A percentile compares a stretch with the other conserved stretches of the same genome.
phyloP scores from a whole-genome alignment of 208 protist species.

The Trichomonas vaginalis region DNA sequence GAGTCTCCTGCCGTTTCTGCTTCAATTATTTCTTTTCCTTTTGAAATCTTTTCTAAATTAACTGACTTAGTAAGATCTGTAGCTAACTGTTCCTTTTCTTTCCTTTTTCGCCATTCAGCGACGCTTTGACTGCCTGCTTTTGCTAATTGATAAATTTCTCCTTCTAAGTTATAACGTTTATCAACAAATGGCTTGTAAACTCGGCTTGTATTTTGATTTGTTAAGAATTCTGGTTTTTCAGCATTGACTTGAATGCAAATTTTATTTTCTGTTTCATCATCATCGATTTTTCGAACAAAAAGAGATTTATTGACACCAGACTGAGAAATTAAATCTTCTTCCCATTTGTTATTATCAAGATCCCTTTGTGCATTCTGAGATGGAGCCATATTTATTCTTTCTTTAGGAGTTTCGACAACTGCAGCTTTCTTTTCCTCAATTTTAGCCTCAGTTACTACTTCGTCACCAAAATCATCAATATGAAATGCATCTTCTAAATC shows the following conservation, averaged over 20 bases:
- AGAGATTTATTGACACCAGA: background rate
- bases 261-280: background rate
- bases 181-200: background rate
- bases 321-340: background rate
- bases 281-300: background rate
- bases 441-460: background rate
- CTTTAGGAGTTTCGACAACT: background rate
- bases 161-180: background rate
- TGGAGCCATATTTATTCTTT: background rate
- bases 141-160: background rate
- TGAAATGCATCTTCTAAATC: background rate
- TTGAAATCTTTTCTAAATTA: background rate
- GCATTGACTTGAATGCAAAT: background rate
- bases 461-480: background rate
- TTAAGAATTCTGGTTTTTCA: background rate
- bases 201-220: background rate
- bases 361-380: background rate
- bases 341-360: background rate
- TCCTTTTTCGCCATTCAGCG: background rate
- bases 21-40: background rate
- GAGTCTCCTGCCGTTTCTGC: too few species aligned
- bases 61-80: background rate
- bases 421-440: background rate
- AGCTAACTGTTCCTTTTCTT: background rate
- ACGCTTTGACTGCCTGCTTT: background rate